A percentile compares a stretch with the other conserved stretches of the same genome.
Evolutionary conservation across 2,329 filamentous ascomycete genomes (phyloP).

Genomic region (Exophiala mesophila): DNA sequence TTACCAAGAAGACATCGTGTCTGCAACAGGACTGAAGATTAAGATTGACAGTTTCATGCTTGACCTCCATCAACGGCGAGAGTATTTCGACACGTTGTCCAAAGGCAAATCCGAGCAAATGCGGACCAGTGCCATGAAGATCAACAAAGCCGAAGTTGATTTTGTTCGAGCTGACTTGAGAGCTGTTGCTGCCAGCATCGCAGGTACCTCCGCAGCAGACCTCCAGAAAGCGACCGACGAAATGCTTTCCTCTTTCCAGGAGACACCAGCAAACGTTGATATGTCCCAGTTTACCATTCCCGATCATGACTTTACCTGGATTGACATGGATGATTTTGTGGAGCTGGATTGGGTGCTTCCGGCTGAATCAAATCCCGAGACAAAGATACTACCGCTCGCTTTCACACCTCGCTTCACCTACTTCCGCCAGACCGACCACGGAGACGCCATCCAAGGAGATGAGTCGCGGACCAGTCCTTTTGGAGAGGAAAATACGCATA

Average conservation of each 20-base stretch:
- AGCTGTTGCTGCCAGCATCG: slow-evolving; percentile 86
- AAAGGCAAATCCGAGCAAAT: slow-evolving; percentile 71
- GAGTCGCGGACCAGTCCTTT: slow-evolving; percentile 81
- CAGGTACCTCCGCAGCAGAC: slow-evolving; percentile 71
- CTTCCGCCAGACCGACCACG: slow-evolving; percentile 93
- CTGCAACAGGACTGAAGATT: slow-evolving; percentile 93
- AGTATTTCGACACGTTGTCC: slow-evolving; percentile 80
- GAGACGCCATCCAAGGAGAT: slow-evolving; percentile 72
- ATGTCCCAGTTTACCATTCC: slow-evolving; percentile 91
- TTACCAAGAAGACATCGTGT: slow-evolving; percentile 69
- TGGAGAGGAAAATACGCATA: slow-evolving; percentile 86
- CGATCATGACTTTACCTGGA: slow-evolving; percentile 92
- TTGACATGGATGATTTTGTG: slow-evolving; percentile 99
- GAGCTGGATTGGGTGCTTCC: slow-evolving; percentile 95
- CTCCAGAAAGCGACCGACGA: slow-evolving; percentile 64
- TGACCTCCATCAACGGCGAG: slow-evolving; percentile 87
- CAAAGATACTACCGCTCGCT: slow-evolving; percentile 86
- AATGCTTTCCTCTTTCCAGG: slow-evolving; percentile 52
- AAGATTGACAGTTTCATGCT: slow-evolving; percentile 96
- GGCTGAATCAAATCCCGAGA: slow-evolving; percentile 82
- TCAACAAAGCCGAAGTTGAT: slow-evolving; percentile 90
- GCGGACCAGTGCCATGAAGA: slow-evolving; percentile 87
- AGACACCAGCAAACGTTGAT: slow-evolving; percentile 49
- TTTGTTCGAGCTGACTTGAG: slow-evolving; percentile 86
- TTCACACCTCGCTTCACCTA: slow-evolving; percentile 96